phyloP scores from a whole-genome alignment of 2,329 filamentous ascomycete species.

The Pyrenophora graminea region DNA sequence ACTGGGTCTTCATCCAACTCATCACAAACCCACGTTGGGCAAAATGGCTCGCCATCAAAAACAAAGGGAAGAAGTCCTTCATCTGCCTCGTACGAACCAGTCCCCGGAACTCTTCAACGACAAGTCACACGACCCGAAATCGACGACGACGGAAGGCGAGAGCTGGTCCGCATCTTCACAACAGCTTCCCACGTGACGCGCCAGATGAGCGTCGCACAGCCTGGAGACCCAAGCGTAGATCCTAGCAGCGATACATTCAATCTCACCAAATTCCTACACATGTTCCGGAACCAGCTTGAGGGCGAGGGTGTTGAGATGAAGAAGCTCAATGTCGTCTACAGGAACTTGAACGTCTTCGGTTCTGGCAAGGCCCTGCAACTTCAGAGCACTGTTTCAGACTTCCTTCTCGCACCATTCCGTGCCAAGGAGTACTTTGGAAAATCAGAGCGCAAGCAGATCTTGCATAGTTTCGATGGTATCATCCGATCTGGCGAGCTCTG shows the following conservation, averaged over 20 bases:
- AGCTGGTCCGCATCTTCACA: constrained; percentile 33
- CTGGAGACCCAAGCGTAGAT: constrained; percentile 57
- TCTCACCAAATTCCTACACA: constrained; percentile 57
- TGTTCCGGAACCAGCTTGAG: constrained; percentile 56
- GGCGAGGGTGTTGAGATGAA: constrained; percentile 60
- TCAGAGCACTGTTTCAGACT: constrained; percentile 67
- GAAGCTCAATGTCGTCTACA: constrained; percentile 65
- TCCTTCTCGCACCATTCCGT: constrained; percentile 62
- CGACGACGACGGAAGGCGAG: constrained; percentile 29
- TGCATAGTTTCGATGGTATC: constrained; percentile 59
- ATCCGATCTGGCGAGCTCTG: constrained; percentile 56
- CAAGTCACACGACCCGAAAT: constrained; percentile 26
- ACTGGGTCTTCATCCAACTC: constrained; percentile 24
- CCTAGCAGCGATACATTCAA: constrained; percentile 58
- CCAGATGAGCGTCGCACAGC: constrained; percentile 30
- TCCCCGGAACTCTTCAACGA: constrained; percentile 17
- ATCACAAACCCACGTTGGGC: constrained; percentile 24
- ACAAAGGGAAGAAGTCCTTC: constrained; percentile 12
- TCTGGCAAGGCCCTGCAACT: constrained; percentile 69
- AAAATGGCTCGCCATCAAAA: constrained; percentile 8
- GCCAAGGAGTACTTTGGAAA: constrained; percentile 57
- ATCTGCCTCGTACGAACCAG: constrained; percentile 8
- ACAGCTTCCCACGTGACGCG: constrained; percentile 28
- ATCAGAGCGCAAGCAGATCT: constrained; percentile 59
- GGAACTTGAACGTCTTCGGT: constrained; percentile 68